Conservation (phyloP, 2,329 filamentous ascomycete genomes). For the Sarocladium strictum region DNA sequence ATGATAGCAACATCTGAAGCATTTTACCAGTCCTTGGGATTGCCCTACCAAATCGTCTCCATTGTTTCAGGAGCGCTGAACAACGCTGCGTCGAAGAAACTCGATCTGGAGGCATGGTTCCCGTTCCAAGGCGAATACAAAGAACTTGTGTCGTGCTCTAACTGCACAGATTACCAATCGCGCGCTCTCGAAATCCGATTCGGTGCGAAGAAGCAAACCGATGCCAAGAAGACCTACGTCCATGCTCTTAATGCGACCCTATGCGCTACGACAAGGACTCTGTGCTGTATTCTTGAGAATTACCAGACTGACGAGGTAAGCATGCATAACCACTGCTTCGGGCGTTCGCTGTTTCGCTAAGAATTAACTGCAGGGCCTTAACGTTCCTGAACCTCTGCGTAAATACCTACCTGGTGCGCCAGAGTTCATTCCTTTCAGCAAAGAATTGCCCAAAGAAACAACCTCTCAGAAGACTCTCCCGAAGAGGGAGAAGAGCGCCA, state of each 20-base stretch:
- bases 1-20: constrained; percentile 92
- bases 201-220: constrained; percentile 79
- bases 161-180: constrained; percentile 97
- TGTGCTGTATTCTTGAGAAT: constrained; percentile 95
- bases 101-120: constrained; percentile 94
- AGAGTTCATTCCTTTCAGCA: constrained; percentile 82
- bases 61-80: constrained; percentile 97
- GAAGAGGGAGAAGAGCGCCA: constrained; percentile 22
- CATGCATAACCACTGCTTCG: constrained; percentile 13
- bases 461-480: constrained; percentile 25
- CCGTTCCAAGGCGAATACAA: constrained; percentile 97
- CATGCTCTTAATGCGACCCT: constrained; percentile 88
- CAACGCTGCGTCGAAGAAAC: constrained; percentile 74
- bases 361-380: constrained; percentile 53
- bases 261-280: constrained; percentile 82
- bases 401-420: constrained; percentile 88
- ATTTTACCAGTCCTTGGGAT: constrained; percentile 84
- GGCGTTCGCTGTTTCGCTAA: neutral
- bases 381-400: constrained; percentile 74
- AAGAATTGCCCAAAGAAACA: constrained; percentile 72
- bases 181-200: constrained; percentile 89
- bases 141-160: constrained; percentile 94
- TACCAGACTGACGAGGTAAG: constrained; percentile 83
- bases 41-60: constrained; percentile 86
- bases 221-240: constrained; percentile 83